Base-by-base conservation (phyloP, 2,329 filamentous ascomycete genomes). In the Sclerotinia spermophila region DNA sequence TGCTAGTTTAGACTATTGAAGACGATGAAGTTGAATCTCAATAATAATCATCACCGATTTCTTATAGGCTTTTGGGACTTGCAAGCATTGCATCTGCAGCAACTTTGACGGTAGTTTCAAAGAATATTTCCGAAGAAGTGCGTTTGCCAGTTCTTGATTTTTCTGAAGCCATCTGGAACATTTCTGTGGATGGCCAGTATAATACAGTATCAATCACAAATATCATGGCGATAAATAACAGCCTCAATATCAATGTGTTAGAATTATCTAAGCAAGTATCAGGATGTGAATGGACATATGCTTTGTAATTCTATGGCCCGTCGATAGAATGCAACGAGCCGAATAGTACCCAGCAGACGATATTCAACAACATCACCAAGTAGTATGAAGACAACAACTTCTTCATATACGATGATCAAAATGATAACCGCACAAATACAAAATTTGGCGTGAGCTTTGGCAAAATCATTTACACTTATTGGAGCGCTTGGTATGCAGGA, bases 221-320 rank as follows among this genome's bases (percentile, higher is more conserved):
- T 30, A 58, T 65, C 17, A 42, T 59, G 2, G 55, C 71, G 2
- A 66, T 67, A 17, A 30, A 60, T 7, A 53, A 53, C 51, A 15
- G 66, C 68, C 40, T 56, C 45, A 0, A 73, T 5, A 56, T 73
- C 38, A 21, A 67, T 30, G 64, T 67, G 2, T 38, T 67, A 27
- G 45, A 8, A 5, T 40, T 67, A 13, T 71, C 72, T 5, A 45
- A 55, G 13, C 45, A 65, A 44, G 59, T 72, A 1, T 71, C 73
- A 0, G 62, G 44, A 24, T 44, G 59, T 10, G 72, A 74, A 59
- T 72, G 71, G 21, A 71, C 72, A n/a, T 75, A 70, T 35, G 60
- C 42, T 21, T 56, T 72, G 2, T 59, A 73, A 21, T 75, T 74
- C 40, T 71, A 72, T 61, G 74, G 74, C 13, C 74, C 74, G 15